Base-by-base conservation (phyloP, 2,329 filamentous ascomycete species). In the Akanthomyces lecanii region DNA sequence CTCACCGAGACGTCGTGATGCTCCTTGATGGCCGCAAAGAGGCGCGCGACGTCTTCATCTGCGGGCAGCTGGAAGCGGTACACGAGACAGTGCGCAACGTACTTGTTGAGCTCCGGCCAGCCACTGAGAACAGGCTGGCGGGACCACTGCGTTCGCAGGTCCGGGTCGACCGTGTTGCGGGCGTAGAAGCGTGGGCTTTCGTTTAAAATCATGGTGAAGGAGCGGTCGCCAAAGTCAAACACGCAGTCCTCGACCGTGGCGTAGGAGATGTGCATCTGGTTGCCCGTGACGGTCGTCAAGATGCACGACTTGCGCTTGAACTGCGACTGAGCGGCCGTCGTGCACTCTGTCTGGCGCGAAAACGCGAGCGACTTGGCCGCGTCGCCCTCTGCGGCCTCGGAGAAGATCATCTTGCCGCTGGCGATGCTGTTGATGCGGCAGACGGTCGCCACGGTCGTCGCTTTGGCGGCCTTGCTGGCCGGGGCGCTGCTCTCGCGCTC, bases 161-260 rank as follows among this genome's bases (percentile, higher is more conserved):
- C 61, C 44, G 33, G 54, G 61, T 55, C 63, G 36, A 12, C 45
- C 6, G 50, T 57, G n/a, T 65, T 42, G 38, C 42, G 64, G 21
- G 69, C 67, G 59, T 83, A 85, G 58, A 85, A 80, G 1, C 76
- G 76, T 0, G 84, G 84, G 1, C 83, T 77, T 36, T 81, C 78
- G 23, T 69, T 75, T 10, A 88, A 77, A 0, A 84, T 81, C 3
- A 88, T 67, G 0, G 79, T 81, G 18, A 86, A 68, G 0, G 76
- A 73, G 65, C 73, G 61, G 65, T 75, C 56, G 23, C 69, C 40
- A 38, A 71, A 70, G 71, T 66, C 76, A 67, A 72, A 69, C 2
- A 84, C 71, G 10, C 81, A 68, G 56, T 83, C 78, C 33, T 80
- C 66, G 38, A 85, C 78, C 1, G 75, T 81, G 23, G 77, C 75